phyloP scores from a whole-genome alignment of 2,329 filamentous ascomycete genomes.

The Paraphaeosphaeria minitans region DNA sequence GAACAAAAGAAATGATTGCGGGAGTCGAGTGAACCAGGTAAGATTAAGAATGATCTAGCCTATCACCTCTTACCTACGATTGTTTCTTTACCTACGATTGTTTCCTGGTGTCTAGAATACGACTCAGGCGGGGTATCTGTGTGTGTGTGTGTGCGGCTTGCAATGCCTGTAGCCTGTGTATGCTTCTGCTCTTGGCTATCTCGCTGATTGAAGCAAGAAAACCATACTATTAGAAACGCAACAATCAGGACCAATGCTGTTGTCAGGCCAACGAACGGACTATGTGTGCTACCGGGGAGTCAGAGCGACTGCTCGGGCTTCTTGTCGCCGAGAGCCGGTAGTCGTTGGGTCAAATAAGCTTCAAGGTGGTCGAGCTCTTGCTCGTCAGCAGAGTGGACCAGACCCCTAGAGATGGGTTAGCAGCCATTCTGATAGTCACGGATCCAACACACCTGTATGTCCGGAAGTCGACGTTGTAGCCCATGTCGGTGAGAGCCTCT shows the following conservation, averaged over 20 bases:
- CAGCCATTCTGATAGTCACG: background rate
- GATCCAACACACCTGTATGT: constrained; percentile 68
- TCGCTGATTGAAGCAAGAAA: constrained; percentile 30
- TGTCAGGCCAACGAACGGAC: constrained; percentile 18
- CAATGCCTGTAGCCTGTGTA: background rate
- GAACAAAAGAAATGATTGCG: too few species aligned
- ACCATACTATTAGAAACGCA: constrained; percentile 30
- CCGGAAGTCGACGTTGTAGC: constrained; percentile 76
- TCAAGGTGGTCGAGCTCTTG: constrained; percentile 85
- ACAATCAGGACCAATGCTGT: constrained; percentile 33
- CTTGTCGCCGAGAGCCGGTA: constrained; percentile 54
- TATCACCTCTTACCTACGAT: too few species aligned
- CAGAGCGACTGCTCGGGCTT: constrained; percentile 40
- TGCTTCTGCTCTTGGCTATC: background rate
- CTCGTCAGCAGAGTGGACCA: constrained; percentile 76
- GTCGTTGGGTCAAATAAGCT: constrained; percentile 59
- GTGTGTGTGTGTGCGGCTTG: background rate
- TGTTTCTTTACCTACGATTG: too few species aligned
- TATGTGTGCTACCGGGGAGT: constrained; percentile 24
- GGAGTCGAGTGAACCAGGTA: too few species aligned
- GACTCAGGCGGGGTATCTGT: too few species aligned
- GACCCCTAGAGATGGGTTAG: constrained; percentile 55
- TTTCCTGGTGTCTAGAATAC: too few species aligned
- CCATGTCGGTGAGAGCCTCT: constrained; percentile 69
- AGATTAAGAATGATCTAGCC: too few species aligned